These are phyloP conservation scores for Leccinum sublutescens DNA, from an alignment of 768 basidiomycete genomes.

Conservation along the genomic window DNA sequence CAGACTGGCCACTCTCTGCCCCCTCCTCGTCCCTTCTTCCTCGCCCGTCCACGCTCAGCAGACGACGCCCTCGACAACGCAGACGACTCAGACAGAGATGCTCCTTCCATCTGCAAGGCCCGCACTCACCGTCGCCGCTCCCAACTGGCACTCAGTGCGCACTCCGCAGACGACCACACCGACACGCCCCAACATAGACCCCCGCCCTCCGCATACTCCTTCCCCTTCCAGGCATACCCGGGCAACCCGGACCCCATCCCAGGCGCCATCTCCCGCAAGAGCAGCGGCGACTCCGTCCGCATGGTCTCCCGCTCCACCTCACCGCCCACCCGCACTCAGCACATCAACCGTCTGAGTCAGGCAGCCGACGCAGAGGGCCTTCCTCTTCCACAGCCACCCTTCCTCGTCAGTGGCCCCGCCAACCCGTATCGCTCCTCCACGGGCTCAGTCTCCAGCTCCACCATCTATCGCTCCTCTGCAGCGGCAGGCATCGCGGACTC, in stretches of 20 bases:
- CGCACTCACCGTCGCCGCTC: slow-evolving; percentile 27
- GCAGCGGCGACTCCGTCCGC: slow-evolving; percentile 42
- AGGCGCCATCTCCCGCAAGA: slow-evolving; percentile 41
- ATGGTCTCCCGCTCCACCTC: slow-evolving; percentile 25
- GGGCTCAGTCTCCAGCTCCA: slow-evolving; percentile 24
- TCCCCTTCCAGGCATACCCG: slow-evolving; percentile 60
- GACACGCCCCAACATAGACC: slow-evolving; percentile 13
- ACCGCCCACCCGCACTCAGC: slow-evolving; percentile 21
- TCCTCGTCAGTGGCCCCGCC: slow-evolving; percentile 31
- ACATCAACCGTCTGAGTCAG: slow-evolving; percentile 17
- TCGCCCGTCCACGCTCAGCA: slow-evolving; percentile 19
- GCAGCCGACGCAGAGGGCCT: slow-evolving; percentile 25
- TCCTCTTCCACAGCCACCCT: slow-evolving; percentile 47
- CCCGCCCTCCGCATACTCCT: slow-evolving; percentile 43
- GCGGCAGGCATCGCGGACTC: slow-evolving; percentile 20
- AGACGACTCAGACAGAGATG: slow-evolving; percentile 32
- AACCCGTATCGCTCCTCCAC: slow-evolving; percentile 40
- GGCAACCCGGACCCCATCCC: slow-evolving; percentile 65
- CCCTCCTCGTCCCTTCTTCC: slow-evolving; percentile 40
- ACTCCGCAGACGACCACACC: slow-evolving; percentile 18
- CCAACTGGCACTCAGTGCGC: slow-evolving; percentile 23
- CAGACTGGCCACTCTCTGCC: slow-evolving; percentile 13
- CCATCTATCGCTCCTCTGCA: slow-evolving; percentile 23
- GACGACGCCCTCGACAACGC: slow-evolving; percentile 26
- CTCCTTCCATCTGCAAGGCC: slow-evolving; percentile 17